Evolutionary conservation across 169 alveolate genomes (phyloP), one percentile per base, ranked within the genome.

Genomic region (Plasmodium inui): DNA sequence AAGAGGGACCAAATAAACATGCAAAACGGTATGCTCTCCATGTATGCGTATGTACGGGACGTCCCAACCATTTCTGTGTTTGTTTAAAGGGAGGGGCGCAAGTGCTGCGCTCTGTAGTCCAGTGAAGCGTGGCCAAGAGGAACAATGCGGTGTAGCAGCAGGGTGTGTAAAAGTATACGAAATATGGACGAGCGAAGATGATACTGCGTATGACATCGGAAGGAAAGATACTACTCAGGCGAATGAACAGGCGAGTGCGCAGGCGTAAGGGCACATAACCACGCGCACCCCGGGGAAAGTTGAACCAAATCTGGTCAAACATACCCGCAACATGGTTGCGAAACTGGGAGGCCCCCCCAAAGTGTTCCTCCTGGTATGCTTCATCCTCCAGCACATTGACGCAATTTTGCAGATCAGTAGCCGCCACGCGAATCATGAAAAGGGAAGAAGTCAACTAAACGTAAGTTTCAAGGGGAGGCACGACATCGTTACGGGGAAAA

Each of bases 331-430:
- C 37, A 67, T 67, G 76, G 37, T 78, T 78, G 34, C 8, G 44
- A 78, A 39, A 78, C 39, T 67, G 0, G 76, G 76, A 32, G 50
- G 72, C 1, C 67, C 19, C 50, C 74, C 14, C 82, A 19, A 61
- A 39, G 28, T 89, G 39, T 61, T 55, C 41, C 72, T 89, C 82
- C 82, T 89, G 34, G n/a, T 89, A 30, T 89, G 34, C 73, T 39
- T 89, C 37, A 57, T 78, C 82, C 53, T 78, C 10, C 79, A 83
- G 10, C 53, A 34, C 32, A 61, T 89, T 78, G 34, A 61, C 12
- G 89, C 70, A 14, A 14, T 79, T 22, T 83, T 78, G 8, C 61
- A 46, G 39, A 39, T 37, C 17, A 79, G 41, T 28, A 26, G 22
- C 12, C 22, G 28, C 70, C 71, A 34, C 50, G 82, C 19, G 37